These are phyloP conservation scores for Termitomyces sp. DNA, from an alignment of 768 basidiomycete species.

Conservation along the genomic window DNA sequence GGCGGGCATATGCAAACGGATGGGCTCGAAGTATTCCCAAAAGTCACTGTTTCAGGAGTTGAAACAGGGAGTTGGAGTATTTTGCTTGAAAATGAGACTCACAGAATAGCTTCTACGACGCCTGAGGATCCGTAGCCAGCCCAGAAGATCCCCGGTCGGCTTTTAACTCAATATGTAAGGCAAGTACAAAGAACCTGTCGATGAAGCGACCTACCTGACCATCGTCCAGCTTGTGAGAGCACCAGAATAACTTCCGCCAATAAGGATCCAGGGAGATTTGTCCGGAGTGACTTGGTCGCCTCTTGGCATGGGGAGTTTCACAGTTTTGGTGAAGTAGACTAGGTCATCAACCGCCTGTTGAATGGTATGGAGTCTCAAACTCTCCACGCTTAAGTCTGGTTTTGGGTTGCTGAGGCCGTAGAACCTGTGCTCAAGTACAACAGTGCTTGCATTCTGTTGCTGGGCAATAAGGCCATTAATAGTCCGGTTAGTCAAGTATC, in stretches of 20 bases:
- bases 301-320: conserved; percentile 62
- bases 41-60: conserved; percentile 35
- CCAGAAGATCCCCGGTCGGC: conserved; percentile 60
- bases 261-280: conserved; percentile 46
- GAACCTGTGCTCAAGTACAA: conserved; percentile 72
- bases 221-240: conserved; percentile 59
- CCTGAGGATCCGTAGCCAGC: conserved; percentile 68
- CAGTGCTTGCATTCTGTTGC: conserved; percentile 58
- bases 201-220: conserved; percentile 48
- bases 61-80: background rate
- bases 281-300: conserved; percentile 60
- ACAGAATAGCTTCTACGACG: conserved; percentile 61
- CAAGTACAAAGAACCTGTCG: background rate
- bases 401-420: conserved; percentile 75
- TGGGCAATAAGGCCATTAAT: conserved; percentile 64
- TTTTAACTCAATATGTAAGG: conserved; percentile 19
- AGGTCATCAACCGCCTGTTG: conserved; percentile 76
- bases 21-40: conserved; percentile 74
- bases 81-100: conserved; percentile 13
- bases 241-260: conserved; percentile 53
- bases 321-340: conserved; percentile 66
- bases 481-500: conserved; percentile 63
- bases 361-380: conserved; percentile 59
- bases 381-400: conserved; percentile 54
- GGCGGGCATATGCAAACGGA: conserved; percentile 60